Percentiles rank a stretch among this genome's conserved stretches.
phyloP scores from a whole-genome alignment of 2,329 filamentous ascomycete species.

The Blastomyces silverae region DNA sequence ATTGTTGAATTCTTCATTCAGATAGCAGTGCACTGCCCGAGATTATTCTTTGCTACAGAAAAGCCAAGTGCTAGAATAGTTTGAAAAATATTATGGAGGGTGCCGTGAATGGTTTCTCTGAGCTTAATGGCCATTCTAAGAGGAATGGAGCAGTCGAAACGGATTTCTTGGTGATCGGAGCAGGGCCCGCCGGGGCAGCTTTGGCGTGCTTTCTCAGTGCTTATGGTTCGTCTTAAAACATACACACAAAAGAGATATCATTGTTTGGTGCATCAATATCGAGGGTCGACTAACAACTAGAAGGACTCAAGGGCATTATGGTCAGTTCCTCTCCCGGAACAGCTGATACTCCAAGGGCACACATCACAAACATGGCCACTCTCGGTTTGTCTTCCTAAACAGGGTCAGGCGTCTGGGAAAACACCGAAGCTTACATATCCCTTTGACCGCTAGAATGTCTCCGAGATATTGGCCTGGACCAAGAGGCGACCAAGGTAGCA shows the following conservation, averaged over 20 bases:
- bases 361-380: conserved; percentile 55
- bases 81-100: background rate
- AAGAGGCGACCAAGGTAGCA: conserved; percentile 35
- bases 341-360: conserved; percentile 53
- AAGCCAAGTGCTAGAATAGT: background rate
- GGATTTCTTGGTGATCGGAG: conserved; percentile 47
- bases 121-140: background rate
- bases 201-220: conserved; percentile 49
- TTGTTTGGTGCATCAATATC: background rate
- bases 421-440: background rate
- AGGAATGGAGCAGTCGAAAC: conserved; percentile 30
- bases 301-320: conserved; percentile 49
- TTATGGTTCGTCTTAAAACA: conserved; percentile 35
- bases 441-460: conserved; percentile 41
- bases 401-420: background rate
- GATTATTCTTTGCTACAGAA: background rate
- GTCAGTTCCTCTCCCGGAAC: conserved; percentile 46
- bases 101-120: background rate
- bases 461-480: conserved; percentile 47
- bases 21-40: background rate
- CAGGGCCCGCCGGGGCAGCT: conserved; percentile 51
- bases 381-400: conserved; percentile 27
- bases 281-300: background rate
- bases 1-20: background rate
- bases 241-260: background rate